These are phyloP conservation scores for Peniophora sp. DNA, from an alignment of 1,284 basidiomycete species.

Conservation along the genomic window DNA sequence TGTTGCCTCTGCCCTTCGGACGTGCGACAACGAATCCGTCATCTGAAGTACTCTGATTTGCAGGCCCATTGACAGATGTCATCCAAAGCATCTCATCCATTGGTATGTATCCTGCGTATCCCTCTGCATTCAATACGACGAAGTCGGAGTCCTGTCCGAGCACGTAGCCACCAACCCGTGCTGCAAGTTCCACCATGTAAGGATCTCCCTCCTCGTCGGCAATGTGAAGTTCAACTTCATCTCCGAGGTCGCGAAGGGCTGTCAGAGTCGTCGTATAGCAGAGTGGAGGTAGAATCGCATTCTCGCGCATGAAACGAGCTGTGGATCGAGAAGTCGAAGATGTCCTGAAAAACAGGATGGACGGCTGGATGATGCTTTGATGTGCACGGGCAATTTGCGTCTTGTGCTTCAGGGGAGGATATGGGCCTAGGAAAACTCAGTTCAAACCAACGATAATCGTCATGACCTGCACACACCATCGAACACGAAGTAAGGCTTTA, in stretches of 20 bases:
- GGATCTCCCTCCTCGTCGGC: slow-evolving; percentile 87
- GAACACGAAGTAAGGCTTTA: slow-evolving; percentile 82
- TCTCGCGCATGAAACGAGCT: slow-evolving; percentile 64
- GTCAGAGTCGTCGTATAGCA: slow-evolving; percentile 54
- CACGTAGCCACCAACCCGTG: slow-evolving; percentile 65
- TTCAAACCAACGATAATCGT: no score
- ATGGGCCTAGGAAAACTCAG: slow-evolving; percentile 44
- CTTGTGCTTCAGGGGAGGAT: slow-evolving; percentile 66
- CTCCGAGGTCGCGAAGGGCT: slow-evolving; percentile 40
- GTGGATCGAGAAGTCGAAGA: slow-evolving; percentile 62
- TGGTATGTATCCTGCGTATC: slow-evolving; percentile 72
- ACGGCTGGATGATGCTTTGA: slow-evolving; percentile 51
- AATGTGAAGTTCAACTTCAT: slow-evolving; percentile 49
- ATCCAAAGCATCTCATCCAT: slow-evolving; percentile 77
- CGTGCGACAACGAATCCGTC: slow-evolving; percentile 58
- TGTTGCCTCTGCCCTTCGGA: slow-evolving; percentile 26
- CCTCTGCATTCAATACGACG: slow-evolving; percentile 67
- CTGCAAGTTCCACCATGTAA: slow-evolving; percentile 78
- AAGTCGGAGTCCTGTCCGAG: slow-evolving; percentile 80
- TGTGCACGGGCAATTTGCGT: slow-evolving; percentile 57
- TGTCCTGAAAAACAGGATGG: slow-evolving; percentile 79
- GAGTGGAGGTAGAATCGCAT: slow-evolving; percentile 73
- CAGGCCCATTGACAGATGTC: slow-evolving; percentile 24
- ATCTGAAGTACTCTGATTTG: slow-evolving; percentile 27
- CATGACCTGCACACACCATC: slow-evolving; percentile 76